phyloP scores from a whole-genome alignment of 2,329 filamentous ascomycete genomes.

The Clonostachys rosea region DNA sequence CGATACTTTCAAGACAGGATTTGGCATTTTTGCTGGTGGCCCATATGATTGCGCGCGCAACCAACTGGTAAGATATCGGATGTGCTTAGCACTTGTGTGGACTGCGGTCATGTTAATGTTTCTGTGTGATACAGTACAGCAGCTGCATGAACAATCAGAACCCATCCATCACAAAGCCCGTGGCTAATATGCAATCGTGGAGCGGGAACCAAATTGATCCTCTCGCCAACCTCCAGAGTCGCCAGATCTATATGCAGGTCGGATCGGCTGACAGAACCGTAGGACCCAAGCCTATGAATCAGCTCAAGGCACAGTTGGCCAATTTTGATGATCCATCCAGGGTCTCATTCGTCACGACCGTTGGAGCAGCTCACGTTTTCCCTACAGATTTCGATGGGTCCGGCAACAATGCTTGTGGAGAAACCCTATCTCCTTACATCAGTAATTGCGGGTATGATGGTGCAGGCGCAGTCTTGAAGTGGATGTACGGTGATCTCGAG shows the following conservation, averaged over 20 bases:
- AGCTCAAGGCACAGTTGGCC: conserved; percentile 3
- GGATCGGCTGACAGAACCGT: conserved; percentile 12
- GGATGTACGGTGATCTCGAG: conserved; percentile 5
- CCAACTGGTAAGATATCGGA: neutral
- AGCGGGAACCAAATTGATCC: conserved; percentile 6
- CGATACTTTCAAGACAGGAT: conserved; percentile 4
- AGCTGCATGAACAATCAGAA: conserved; percentile 6
- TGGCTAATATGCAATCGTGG: conserved; percentile 5
- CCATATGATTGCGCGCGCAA: conserved; percentile 6
- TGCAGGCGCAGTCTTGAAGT: conserved; percentile 4
- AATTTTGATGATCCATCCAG: conserved; percentile 1
- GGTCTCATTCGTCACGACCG: conserved; percentile 1
- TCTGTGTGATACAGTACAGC: neutral
- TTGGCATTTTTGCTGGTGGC: conserved; percentile 6
- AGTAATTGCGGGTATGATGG: conserved; percentile 7
- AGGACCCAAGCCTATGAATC: conserved; percentile 6
- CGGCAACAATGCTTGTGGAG: conserved; percentile 4
- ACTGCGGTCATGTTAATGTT: neutral
- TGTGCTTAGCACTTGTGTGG: neutral
- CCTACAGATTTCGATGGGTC: conserved; percentile 6
- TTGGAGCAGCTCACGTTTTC: conserved; percentile 4
- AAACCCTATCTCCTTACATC: conserved; percentile 4
- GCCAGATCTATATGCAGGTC: conserved; percentile 11
- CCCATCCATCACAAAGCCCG: conserved; percentile 1
- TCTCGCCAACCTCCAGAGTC: conserved; percentile 2